A percentile compares a stretch with the other conserved stretches of the same genome.
phyloP scores from a whole-genome alignment of 129 eudicot genomes.

The Arctium lappa region DNA sequence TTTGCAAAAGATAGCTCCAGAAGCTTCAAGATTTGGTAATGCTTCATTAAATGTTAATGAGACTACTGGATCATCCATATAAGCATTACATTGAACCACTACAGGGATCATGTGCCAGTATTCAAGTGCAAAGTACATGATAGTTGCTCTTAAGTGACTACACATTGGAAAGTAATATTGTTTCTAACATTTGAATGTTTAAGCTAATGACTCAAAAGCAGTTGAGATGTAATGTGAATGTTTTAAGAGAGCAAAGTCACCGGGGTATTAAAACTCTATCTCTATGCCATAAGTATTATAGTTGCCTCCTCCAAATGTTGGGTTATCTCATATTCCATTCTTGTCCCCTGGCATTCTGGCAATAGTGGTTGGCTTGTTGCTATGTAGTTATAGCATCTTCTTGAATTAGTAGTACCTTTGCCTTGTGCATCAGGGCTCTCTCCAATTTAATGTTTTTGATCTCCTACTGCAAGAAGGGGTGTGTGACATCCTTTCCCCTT shows the following conservation, averaged over 20 bases:
- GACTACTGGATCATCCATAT: not conserved
- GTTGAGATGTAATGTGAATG: not conserved
- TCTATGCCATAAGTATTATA: not conserved
- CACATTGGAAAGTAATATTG: not conserved
- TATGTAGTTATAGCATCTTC: not conserved
- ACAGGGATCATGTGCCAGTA: not conserved
- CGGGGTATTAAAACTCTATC: not conserved
- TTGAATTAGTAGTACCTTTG: not conserved
- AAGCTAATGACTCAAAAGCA: not conserved
- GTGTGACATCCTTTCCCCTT: not conserved
- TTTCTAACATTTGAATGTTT: not conserved
- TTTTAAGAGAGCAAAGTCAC: not conserved
- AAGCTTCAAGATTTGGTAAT: slow-evolving; percentile 93
- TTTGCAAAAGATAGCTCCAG: slow-evolving; percentile 86
- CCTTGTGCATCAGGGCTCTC: not conserved
- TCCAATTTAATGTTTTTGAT: not conserved
- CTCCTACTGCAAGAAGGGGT: not conserved
- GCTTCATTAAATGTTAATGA: not conserved
- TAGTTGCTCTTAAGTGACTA: not conserved
- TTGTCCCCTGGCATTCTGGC: not conserved
- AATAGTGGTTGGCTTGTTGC: not conserved
- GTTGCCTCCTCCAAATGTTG: not conserved
- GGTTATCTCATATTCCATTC: not conserved
- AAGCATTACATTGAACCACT: not conserved
- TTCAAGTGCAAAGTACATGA: not conserved